Evolutionary conservation across 331 rosid species (phyloP).

Genomic region (Acacia concinna): DNA sequence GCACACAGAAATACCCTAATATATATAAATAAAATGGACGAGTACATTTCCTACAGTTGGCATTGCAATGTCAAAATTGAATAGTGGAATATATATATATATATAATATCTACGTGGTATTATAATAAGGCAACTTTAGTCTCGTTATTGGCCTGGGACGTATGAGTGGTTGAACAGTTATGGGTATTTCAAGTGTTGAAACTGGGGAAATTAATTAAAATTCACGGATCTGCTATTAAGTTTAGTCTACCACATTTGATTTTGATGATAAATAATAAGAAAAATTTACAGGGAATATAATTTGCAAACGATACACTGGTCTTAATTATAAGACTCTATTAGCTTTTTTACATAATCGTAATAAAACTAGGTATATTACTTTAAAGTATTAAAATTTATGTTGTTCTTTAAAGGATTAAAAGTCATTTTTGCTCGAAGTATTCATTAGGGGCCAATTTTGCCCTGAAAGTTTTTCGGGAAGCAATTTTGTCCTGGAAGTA

Average conservation of each 20-base stretch:
- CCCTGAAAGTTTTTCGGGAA: too few relatives aligned
- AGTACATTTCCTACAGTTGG: not conserved
- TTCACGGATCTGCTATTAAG: not conserved
- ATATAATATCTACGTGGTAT: not conserved
- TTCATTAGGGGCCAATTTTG: too few relatives aligned
- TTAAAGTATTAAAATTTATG: too few relatives aligned
- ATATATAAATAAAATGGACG: not conserved
- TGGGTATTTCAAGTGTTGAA: not conserved
- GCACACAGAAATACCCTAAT: not conserved
- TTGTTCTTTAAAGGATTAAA: too few relatives aligned
- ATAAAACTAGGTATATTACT: too few relatives aligned
- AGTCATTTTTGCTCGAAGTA: too few relatives aligned
- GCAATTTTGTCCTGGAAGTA: too few relatives aligned
- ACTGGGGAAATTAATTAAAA: not conserved
- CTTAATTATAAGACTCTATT: too few relatives aligned
- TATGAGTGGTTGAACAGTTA: not conserved
- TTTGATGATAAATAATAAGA: too few relatives aligned
- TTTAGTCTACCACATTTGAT: not conserved
- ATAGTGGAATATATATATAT: not conserved
- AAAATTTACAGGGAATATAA: not conserved
- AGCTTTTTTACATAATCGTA: too few relatives aligned
- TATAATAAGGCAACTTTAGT: not conserved
- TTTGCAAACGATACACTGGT: too few relatives aligned
- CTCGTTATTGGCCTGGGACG: not conserved
- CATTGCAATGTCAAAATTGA: not conserved